phyloP scores from a whole-genome alignment of 257 asterid genomes.

The Prunella vulgaris region DNA sequence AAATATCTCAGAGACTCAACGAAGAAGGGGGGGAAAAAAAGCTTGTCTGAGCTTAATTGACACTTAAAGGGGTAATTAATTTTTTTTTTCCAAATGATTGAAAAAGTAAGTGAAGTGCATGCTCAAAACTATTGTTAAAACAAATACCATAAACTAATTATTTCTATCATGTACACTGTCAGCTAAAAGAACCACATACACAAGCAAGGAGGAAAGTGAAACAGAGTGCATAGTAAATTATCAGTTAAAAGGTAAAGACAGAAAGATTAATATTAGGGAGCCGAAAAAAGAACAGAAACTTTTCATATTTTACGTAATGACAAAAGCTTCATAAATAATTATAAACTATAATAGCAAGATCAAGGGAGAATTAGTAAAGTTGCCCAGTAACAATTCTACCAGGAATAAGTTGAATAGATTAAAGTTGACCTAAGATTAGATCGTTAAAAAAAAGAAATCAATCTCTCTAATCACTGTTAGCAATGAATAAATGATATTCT shows the following conservation, averaged over 20 bases:
- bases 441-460: neutral
- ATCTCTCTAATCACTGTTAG: neutral
- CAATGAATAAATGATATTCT: too few species aligned
- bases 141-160: neutral
- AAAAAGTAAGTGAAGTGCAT: neutral
- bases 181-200: too few species aligned
- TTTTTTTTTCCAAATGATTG: neutral
- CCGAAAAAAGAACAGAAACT: neutral
- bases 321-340: neutral
- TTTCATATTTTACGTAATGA: neutral
- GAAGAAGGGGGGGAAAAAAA: neutral
- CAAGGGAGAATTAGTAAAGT: neutral
- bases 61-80: neutral
- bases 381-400: neutral
- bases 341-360: neutral
- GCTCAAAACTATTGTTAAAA: neutral
- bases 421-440: neutral
- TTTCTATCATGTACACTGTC: too few species aligned
- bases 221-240: neutral
- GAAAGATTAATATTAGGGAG: neutral
- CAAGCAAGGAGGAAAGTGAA: neutral
- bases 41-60: too few species aligned
- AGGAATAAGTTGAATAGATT: neutral
- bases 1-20: neutral
- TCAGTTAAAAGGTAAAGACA: constrained; percentile 1